Evolutionary conservation across 495 filamentous ascomycete species (phyloP).

Genomic region (Talaromyces borbonicus): DNA sequence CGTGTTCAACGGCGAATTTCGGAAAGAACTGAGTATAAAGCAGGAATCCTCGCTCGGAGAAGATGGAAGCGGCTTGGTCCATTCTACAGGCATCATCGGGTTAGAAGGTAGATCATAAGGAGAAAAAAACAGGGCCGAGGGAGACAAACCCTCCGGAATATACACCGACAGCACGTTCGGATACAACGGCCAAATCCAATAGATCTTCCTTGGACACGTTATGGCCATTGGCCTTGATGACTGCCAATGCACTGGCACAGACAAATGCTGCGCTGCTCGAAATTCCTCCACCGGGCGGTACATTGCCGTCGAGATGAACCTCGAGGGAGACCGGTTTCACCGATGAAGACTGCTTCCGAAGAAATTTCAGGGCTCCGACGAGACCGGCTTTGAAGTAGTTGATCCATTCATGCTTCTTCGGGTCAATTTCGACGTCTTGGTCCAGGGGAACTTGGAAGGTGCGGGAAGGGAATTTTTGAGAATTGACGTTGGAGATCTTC

Average conservation of each 20-base stretch:
- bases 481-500: slow-evolving; percentile 68
- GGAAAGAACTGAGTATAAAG: slow-evolving; percentile 88
- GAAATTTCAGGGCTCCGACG: slow-evolving; percentile 65
- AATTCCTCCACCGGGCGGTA: slow-evolving; percentile 83
- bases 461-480: slow-evolving; percentile 62
- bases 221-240: slow-evolving; percentile 79
- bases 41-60: slow-evolving; percentile 73
- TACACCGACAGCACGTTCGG: slow-evolving; percentile 88
- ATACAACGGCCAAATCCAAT: slow-evolving; percentile 84
- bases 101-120: neutral
- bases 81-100: slow-evolving; percentile 50
- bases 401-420: slow-evolving; percentile 82
- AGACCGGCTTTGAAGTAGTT: slow-evolving; percentile 97
- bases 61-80: slow-evolving; percentile 97
- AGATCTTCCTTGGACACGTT: slow-evolving; percentile 80
- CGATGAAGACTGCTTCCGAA: slow-evolving; percentile 42
- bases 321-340: slow-evolving; percentile 62
- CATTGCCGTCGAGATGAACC: slow-evolving; percentile 81
- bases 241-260: slow-evolving; percentile 79
- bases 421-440: slow-evolving; percentile 69
- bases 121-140: slow-evolving; percentile 1
- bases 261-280: slow-evolving; percentile 93
- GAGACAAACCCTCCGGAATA: slow-evolving; percentile 78
- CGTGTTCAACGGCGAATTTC: slow-evolving; percentile 59
- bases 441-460: slow-evolving; percentile 63